Percentiles rank a stretch among this genome's conserved stretches.
Conservation (phyloP, 2,329 filamentous ascomycete genomes). For the Xenosphaeropsis pyriputrescens region DNA sequence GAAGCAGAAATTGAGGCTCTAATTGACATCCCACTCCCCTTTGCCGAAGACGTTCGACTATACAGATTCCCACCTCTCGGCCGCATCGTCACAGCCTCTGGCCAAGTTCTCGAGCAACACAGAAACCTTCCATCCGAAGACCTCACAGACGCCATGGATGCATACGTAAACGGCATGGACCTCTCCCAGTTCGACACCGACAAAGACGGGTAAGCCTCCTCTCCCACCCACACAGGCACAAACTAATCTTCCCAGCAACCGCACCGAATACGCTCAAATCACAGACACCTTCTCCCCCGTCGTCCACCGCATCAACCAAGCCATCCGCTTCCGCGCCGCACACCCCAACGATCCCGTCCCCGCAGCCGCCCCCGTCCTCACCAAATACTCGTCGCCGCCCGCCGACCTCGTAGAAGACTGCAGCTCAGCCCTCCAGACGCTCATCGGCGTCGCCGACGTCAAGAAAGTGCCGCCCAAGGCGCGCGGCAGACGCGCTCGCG, state of each 20-base stretch:
- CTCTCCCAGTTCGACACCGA: slow-evolving; percentile 56
- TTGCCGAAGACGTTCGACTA: slow-evolving; percentile 79
- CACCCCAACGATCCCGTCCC: slow-evolving; percentile 51
- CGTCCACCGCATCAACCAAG: slow-evolving; percentile 80
- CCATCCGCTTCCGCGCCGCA: slow-evolving; percentile 69
- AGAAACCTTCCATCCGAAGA: slow-evolving; percentile 66
- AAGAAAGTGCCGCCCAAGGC: slow-evolving; percentile 79
- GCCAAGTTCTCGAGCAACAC: slow-evolving; percentile 66
- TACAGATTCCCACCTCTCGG: slow-evolving; percentile 89
- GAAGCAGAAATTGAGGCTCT: slow-evolving; percentile 72
- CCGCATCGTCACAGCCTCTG: slow-evolving; percentile 74
- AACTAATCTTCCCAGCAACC: slow-evolving; percentile 21
- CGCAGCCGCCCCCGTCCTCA: slow-evolving; percentile 46
- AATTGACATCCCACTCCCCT: slow-evolving; percentile 81
- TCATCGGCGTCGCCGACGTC: slow-evolving; percentile 60
- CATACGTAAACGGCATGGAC: slow-evolving; percentile 90
- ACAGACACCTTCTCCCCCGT: slow-evolving; percentile 75
- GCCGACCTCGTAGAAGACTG: slow-evolving; percentile 45
- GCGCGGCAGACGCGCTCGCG: slow-evolving; percentile 53
- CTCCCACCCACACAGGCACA: not conserved
- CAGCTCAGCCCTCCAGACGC: slow-evolving; percentile 39
- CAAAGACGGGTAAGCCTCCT: slow-evolving; percentile 50
- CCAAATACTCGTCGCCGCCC: slow-evolving; percentile 61
- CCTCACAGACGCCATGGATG: slow-evolving; percentile 68
- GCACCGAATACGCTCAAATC: slow-evolving; percentile 56